These are phyloP conservation scores for Penicillium sp. DNA, from an alignment of 2,329 filamentous ascomycete genomes.

Conservation along the genomic window DNA sequence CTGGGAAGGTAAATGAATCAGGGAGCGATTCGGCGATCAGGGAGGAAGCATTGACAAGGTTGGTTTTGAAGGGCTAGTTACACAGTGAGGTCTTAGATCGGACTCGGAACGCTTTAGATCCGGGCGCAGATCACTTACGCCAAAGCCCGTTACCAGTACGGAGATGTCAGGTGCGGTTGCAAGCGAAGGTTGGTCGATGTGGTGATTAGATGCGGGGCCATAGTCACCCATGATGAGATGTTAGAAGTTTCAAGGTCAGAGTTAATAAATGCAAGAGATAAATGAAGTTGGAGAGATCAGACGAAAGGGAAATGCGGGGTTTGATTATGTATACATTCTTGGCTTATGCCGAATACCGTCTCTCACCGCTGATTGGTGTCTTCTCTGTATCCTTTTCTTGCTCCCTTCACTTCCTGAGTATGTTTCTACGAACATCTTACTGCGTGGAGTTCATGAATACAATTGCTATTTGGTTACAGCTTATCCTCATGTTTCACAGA, in stretches of 20 bases:
- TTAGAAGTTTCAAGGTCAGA: not conserved
- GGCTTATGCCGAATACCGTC: not conserved
- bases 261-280: not conserved
- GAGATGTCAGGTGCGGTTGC: conserved; percentile 30
- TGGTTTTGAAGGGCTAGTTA: conserved; percentile 70
- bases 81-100: conserved; percentile 7
- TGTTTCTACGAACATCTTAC: not conserved
- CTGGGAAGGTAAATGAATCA: conserved; percentile 54
- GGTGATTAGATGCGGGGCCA: conserved; percentile 21
- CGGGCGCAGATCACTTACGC: conserved; percentile 29
- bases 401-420: no score
- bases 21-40: conserved; percentile 73
- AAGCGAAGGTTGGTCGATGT: conserved; percentile 16
- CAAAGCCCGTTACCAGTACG: conserved; percentile 39
- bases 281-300: not conserved
- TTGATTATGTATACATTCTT: not conserved
- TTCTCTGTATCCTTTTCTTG: not conserved
- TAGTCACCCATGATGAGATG: conserved; percentile 34
- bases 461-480: not conserved
- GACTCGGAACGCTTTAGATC: conserved; percentile 2
- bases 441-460: no score
- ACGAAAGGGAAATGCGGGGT: not conserved
- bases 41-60: conserved; percentile 76
- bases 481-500: not conserved
- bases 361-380: not conserved